phyloP scores from a whole-genome alignment of 73 alveolate species.

The Tetrahymena borealis region DNA sequence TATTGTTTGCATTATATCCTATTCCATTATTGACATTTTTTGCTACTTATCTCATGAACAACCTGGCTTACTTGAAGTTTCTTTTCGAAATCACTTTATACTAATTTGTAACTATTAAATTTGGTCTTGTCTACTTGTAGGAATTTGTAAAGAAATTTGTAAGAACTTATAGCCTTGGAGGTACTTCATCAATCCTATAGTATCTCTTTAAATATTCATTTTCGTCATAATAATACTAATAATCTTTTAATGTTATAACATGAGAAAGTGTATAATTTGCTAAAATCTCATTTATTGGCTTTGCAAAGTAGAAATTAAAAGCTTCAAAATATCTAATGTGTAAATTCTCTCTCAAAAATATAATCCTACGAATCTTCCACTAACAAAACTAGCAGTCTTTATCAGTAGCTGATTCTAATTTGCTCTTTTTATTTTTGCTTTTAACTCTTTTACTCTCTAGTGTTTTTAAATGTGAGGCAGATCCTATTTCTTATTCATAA shows the following conservation, averaged over 20 bases:
- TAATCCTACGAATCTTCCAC: neutral
- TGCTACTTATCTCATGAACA: neutral
- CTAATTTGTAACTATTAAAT: slow-evolving; percentile 6
- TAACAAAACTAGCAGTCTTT: neutral
- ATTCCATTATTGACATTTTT: neutral
- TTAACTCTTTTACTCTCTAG: neutral
- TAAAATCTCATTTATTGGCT: slow-evolving; percentile 29
- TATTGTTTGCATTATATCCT: neutral
- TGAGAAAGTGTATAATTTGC: slow-evolving; percentile 19
- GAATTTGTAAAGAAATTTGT: slow-evolving; percentile 7
- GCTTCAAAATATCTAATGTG: slow-evolving; percentile 16
- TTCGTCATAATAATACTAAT: slow-evolving; percentile 5
- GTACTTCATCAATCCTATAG: slow-evolving; percentile 3
- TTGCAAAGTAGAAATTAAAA: slow-evolving; percentile 32
- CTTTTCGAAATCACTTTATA: slow-evolving; percentile 5
- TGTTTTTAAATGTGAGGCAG: neutral
- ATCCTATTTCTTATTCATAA: neutral
- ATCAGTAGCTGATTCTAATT: neutral
- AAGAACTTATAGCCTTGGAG: neutral
- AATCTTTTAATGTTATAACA: slow-evolving; percentile 23
- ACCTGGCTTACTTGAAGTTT: neutral
- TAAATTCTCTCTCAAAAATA: neutral
- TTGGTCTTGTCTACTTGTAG: slow-evolving; percentile 22
- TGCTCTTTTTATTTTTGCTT: neutral
- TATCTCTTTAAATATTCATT: slow-evolving; percentile 17